Percentiles rank a stretch among this genome's conserved stretches.
Conservation (phyloP, 1,284 basidiomycete genomes). For the Rhizoctonia solani region DNA sequence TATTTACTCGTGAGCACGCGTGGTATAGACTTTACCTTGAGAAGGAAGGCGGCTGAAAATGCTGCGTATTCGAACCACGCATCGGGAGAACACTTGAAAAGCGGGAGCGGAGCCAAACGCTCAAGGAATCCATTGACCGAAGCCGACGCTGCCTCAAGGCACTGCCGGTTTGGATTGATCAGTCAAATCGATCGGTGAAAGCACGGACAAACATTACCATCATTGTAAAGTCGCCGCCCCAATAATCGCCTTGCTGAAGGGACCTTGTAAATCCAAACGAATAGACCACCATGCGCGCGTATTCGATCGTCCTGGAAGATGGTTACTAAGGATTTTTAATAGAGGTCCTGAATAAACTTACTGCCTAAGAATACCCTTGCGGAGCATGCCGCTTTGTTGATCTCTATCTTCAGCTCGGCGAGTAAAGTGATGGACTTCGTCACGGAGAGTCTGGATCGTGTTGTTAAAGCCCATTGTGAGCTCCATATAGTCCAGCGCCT, state of each 20-base stretch:
- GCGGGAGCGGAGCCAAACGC: not conserved
- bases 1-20: too few relatives aligned
- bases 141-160: not conserved
- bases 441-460: not conserved
- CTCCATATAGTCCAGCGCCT: not conserved
- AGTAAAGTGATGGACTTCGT: not conserved
- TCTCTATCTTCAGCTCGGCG: not conserved
- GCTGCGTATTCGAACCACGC: conserved; percentile 27
- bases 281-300: conserved; percentile 23
- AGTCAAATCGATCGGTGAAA: not conserved
- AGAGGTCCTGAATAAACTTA: not conserved
- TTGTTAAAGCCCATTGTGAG: not conserved
- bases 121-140: not conserved
- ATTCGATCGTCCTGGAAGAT: conserved; percentile 7
- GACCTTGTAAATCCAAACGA: conserved; percentile 13
- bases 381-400: not conserved
- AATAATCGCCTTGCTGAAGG: not conserved
- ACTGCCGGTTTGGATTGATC: not conserved
- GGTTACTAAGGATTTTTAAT: not conserved
- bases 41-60: conserved; percentile 23
- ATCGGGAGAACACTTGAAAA: conserved; percentile 24
- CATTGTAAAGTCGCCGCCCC: not conserved
- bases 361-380: not conserved
- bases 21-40: not conserved
- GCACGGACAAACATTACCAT: not conserved